These are phyloP conservation scores for Xylariaceae sp. DNA, from an alignment of 2,329 filamentous ascomycete species.

Conservation along the genomic window DNA sequence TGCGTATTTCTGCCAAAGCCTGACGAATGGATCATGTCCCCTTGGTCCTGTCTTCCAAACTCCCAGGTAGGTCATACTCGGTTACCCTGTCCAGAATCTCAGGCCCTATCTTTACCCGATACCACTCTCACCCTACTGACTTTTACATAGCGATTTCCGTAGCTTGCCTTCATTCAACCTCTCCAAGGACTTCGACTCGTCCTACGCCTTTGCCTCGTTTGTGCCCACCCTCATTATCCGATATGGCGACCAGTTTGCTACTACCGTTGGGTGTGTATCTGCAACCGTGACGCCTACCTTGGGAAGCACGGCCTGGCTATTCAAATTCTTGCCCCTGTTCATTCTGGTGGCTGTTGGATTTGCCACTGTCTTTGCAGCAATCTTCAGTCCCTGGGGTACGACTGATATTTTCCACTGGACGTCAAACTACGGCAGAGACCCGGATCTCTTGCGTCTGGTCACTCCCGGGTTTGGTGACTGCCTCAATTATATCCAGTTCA, in stretches of 20 bases:
- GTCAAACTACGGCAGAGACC: constrained; percentile 94
- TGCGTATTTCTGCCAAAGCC: constrained; percentile 60
- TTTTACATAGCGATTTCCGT: constrained; percentile 25
- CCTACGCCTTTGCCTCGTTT: constrained; percentile 81
- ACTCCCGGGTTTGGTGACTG: constrained; percentile 97
- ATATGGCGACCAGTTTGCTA: constrained; percentile 61
- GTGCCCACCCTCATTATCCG: constrained; percentile 66
- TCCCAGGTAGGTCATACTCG: constrained; percentile 34
- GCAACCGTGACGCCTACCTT: constrained; percentile 80
- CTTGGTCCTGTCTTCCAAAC: constrained; percentile 64
- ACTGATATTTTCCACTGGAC: constrained; percentile 90
- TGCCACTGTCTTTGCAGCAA: constrained; percentile 76
- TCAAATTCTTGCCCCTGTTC: constrained; percentile 71
- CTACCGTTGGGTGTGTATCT: constrained; percentile 71
- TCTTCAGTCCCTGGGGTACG: constrained; percentile 91
- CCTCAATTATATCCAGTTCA: constrained; percentile 92
- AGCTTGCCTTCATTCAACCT: constrained; percentile 67
- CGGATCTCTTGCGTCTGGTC: constrained; percentile 82
- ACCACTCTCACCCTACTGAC: constrained; percentile 12
- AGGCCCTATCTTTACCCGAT: not conserved
- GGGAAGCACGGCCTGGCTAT: constrained; percentile 60
- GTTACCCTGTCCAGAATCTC: not conserved
- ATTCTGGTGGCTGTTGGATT: constrained; percentile 74
- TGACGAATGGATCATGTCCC: constrained; percentile 63
- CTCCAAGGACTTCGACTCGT: constrained; percentile 68